Evolutionary conservation across 176 grass and related monocot species (phyloP), one percentile per base, ranked within the genome.

Genomic region (Musa beccarii): DNA sequence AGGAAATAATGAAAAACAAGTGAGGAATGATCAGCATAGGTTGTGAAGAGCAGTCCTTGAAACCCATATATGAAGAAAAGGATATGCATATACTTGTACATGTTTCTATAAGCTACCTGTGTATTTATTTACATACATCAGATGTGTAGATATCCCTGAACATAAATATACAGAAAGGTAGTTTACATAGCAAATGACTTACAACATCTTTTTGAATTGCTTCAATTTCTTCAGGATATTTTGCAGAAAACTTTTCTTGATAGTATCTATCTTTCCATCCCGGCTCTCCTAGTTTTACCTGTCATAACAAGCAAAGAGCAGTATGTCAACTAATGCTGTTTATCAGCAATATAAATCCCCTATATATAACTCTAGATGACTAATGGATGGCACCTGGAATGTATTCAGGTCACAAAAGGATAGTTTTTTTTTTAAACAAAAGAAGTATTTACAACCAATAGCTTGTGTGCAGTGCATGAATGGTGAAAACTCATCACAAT

Each of bases 191-290:
- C 11, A 25, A 80, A 78, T 82, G 10, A 89, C 90, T 87, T 83
- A 92, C 90, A 71, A 99, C 86, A 89, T 99, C 95, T 89, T 74
- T 89, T 28, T 76, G 78, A 82, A 91, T 84, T 85, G 78, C 85
- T 85, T 99, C 86, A 67, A 99, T 83, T 79, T 94, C 90, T 24
- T 79, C 73, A 20, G 80, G 76, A 82, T 78, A 91, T 86, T 67
- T 89, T 79, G 54, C 84, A 82, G 80, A 91, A 85, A 99, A 99
- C 76, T 99, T 99, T 62, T 99, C 86, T 84, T 87, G 76, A 15
- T 94, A 99, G 61, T 99, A 99, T 82, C 95, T 99, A 78, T 99
- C 84, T 85, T 84, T 99, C 95, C 95, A 99, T 86, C 95, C 95
- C 68, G 95, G 59, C 74, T 91, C 86, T 84, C 95, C 95, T 62